phyloP scores from a whole-genome alignment of 345 rosid genomes.

The Populus davidiana region DNA sequence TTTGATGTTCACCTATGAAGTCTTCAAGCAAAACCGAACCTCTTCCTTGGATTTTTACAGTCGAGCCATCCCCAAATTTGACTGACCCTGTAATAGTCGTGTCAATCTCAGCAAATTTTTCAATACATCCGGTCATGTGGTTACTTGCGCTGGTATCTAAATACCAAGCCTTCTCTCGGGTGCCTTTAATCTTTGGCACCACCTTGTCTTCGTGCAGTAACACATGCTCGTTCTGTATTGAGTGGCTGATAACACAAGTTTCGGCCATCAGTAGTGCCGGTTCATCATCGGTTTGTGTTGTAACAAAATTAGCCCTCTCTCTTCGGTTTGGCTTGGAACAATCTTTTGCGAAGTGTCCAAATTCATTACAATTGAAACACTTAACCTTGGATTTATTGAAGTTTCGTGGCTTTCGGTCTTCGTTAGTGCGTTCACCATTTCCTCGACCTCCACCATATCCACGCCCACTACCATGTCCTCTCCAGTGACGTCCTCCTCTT shows the following conservation, averaged over 20 bases:
- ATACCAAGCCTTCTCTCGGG: no score
- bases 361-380: background rate
- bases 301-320: no score
- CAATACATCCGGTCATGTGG: background rate
- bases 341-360: no score
- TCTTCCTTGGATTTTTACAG: no score
- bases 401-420: conserved; percentile 2
- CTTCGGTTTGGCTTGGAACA: no score
- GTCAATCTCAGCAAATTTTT: background rate
- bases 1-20: background rate
- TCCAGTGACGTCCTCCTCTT: background rate
- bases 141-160: background rate
- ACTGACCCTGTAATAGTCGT: background rate
- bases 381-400: background rate
- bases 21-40: background rate
- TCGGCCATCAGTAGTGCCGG: no score
- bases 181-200: no score
- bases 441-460: background rate
- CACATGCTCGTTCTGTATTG: no score
- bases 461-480: background rate
- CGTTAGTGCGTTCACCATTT: background rate
- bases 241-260: no score
- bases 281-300: no score
- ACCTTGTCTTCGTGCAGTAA: no score
- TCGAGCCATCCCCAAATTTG: no score